Evolutionary conservation across 1,284 basidiomycete genomes (phyloP).

Genomic region (Ustilago trichophora): DNA sequence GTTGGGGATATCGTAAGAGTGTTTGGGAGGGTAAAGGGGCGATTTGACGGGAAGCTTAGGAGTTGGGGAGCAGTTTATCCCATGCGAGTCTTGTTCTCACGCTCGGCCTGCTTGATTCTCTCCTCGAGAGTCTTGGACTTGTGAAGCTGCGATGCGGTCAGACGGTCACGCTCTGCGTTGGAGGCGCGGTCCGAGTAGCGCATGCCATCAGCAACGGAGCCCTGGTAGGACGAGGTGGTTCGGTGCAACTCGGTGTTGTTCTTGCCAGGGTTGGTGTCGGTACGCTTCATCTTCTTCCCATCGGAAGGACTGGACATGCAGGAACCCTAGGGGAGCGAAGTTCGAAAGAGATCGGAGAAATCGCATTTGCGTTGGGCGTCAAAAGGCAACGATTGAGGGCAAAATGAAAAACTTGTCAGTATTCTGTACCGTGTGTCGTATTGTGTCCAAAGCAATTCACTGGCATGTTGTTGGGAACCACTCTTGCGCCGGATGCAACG

Average conservation of each 20-base stretch:
- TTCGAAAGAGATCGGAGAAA: not conserved
- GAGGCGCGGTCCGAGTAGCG: constrained; percentile 63
- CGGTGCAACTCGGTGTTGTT: constrained; percentile 64
- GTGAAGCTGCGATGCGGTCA: constrained; percentile 65
- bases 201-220: constrained; percentile 64
- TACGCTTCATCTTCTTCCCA: constrained; percentile 64
- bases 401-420: too few relatives aligned
- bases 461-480: too few relatives aligned
- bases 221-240: constrained; percentile 66
- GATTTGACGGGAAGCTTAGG: not conserved
- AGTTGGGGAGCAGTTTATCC: constrained; percentile 1
- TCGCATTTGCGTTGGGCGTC: too few relatives aligned
- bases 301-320: constrained; percentile 57
- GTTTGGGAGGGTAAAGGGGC: not conserved
- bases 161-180: constrained; percentile 49
- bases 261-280: constrained; percentile 62
- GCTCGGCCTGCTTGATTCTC: constrained; percentile 62
- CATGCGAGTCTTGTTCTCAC: constrained; percentile 49
- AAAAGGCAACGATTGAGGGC: too few relatives aligned
- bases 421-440: too few relatives aligned
- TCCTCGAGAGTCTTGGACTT: constrained; percentile 66
- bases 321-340: constrained; percentile 36
- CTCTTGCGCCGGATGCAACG: too few relatives aligned
- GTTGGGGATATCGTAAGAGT: not conserved
- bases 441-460: too few relatives aligned